A percentile compares a stretch with the other conserved stretches of the same genome.
These are phyloP conservation scores for Nitzschia inconspicua DNA, from an alignment of 108 stramenopile species.

Conservation along the genomic window DNA sequence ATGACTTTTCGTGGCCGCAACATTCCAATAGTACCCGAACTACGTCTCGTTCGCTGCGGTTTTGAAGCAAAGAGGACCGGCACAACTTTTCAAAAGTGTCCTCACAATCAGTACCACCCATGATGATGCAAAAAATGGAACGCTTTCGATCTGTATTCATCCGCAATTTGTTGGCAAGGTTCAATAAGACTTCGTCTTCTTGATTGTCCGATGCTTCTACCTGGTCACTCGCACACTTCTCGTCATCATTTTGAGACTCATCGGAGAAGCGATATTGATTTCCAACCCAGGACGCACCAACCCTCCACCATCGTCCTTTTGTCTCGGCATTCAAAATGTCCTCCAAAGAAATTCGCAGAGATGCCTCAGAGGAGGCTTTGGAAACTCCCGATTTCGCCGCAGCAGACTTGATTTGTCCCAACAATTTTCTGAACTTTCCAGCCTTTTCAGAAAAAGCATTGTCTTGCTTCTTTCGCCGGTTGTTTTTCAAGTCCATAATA, in stretches of 20 bases:
- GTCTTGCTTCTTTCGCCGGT: constrained; percentile 83
- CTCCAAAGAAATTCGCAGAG: constrained; percentile 70
- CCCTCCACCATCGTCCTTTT: constrained; percentile 94
- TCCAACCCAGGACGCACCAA: constrained; percentile 92
- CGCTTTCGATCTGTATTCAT: constrained; percentile 94
- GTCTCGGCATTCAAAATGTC: constrained; percentile 78
- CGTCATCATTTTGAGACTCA: constrained; percentile 14
- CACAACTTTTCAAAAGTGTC: constrained; percentile 94
- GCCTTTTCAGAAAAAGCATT: constrained; percentile 59
- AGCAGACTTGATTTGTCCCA: constrained; percentile 80
- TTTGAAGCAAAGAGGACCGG: constrained; percentile 78
- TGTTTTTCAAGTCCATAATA: constrained; percentile 91
- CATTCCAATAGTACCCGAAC: constrained; percentile 93
- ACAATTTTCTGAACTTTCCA: constrained; percentile 63
- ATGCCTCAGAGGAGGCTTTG: constrained; percentile 48
- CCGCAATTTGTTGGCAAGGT: constrained; percentile 82
- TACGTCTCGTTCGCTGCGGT: constrained; percentile 84
- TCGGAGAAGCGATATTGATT: constrained; percentile 58
- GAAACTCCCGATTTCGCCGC: constrained; percentile 34
- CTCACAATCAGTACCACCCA: constrained; percentile 87
- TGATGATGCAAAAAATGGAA: constrained; percentile 92
- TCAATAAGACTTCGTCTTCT: constrained; percentile 55
- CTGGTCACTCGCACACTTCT: neutral
- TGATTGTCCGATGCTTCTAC: constrained; percentile 7
- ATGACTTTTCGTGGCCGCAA: constrained; percentile 85